Evolutionary conservation across 257 asterid genomes (phyloP), one percentile per base, ranked within the genome.

Genomic region (Capsicum chinense): DNA sequence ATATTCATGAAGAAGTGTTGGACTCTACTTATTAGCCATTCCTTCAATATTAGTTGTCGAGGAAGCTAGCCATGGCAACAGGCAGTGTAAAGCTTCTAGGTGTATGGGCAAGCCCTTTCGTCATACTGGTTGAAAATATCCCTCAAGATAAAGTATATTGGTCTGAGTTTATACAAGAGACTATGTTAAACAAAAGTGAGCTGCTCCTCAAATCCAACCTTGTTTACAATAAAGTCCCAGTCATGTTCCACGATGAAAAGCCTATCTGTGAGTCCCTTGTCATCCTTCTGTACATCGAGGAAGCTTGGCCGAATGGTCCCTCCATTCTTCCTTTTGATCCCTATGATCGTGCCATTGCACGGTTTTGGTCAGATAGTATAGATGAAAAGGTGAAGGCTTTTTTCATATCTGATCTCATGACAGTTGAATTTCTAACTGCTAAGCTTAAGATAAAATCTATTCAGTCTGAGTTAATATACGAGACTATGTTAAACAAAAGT

Each of bases 131-230:
- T 70, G 85, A 74, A 74, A 62, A 76, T 88, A 21, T 91, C 90
- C 69, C 87, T 90, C 19, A 88, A 81, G 83, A 84, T 88, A 60
- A 88, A 88, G 84, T 84, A 73, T 9, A 7, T 88, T 5, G 60
- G 19, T 81, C 66, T 59, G 90, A 81, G 59, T 81, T 79, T 58
- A 17, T 88, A 57, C 66, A 54, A 48, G 88, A 81, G 11, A 16
- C 26, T 10, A 10, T 83, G 39, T 12, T 60, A 0, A 47, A 79
- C 26, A 88, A 90, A 79, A 90, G 91, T 57, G 90, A 90, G 50
- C 67, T 90, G 9, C 88, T 90, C 6, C 85, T 87, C 10, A 84
- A 87, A 87, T 82, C 86, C 21, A 90, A 90, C 48, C 91, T 90
- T 12, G 71, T 88, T 64, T 73, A 86, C 66, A 74, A 85, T 84